These are phyloP conservation scores for Linnemannia elongata DNA, from an alignment of 192 early-diverging fungal genomes.

Conservation along the genomic window DNA sequence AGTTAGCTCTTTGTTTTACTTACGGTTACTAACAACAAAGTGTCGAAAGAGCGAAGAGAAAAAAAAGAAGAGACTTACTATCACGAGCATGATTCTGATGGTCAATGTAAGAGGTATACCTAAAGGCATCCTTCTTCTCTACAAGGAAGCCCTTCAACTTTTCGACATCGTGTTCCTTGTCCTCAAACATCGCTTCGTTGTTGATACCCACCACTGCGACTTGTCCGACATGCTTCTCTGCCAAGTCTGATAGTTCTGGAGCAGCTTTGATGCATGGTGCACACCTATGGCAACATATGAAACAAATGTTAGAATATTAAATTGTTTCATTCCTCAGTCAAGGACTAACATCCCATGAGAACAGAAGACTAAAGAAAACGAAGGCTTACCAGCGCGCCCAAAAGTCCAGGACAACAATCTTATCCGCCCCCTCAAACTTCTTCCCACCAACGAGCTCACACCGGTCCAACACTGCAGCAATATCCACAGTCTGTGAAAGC, in stretches of 20 bases:
- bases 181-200: neutral
- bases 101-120: neutral
- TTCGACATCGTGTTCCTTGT: neutral
- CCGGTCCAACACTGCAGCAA: neutral
- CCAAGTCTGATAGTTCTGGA: neutral
- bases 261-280: neutral
- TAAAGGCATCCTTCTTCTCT: neutral
- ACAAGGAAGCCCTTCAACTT: neutral
- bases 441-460: neutral
- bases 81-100: neutral
- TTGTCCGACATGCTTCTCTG: constrained; percentile 9
- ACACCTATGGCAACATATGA: neutral
- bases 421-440: neutral
- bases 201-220: constrained; percentile 6
- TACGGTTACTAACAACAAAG: neutral
- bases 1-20: too few relatives aligned
- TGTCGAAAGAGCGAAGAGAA: neutral
- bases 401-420: constrained; percentile 12
- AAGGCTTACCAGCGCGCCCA: constrained; percentile 10
- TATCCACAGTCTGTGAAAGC: neutral
- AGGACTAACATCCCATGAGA: neutral
- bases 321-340: neutral
- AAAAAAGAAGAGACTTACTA: neutral
- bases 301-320: neutral
- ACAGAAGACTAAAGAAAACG: neutral